phyloP scores from a whole-genome alignment of 768 basidiomycete species.

The Leccinum rimulosum region DNA sequence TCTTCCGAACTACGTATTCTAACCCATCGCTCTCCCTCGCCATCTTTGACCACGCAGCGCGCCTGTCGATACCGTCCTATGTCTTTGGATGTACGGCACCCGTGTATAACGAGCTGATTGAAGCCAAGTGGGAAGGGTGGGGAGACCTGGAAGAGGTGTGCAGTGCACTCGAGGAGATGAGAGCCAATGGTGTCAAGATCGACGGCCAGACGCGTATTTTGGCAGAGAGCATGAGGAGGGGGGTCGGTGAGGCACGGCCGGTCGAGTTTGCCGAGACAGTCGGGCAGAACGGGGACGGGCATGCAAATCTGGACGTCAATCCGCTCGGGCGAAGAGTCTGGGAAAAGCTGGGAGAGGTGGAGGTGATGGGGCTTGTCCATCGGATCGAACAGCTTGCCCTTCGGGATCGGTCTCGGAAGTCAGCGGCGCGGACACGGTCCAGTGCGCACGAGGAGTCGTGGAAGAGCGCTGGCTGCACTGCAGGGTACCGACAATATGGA shows the following conservation, averaged over 20 bases:
- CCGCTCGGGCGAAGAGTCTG: conserved; percentile 39
- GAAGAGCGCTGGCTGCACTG: conserved; percentile 38
- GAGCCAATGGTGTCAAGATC: conserved; percentile 67
- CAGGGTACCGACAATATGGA: conserved; percentile 36
- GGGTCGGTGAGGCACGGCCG: conserved; percentile 54
- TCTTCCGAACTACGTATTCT: conserved; percentile 72
- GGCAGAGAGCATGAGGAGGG: conserved; percentile 60
- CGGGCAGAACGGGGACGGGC: not conserved
- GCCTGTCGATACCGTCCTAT: conserved; percentile 74
- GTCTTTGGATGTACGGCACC: conserved; percentile 87
- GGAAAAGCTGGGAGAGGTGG: conserved; percentile 42
- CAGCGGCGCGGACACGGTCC: not conserved
- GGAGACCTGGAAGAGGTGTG: conserved; percentile 77
- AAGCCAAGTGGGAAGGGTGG: conserved; percentile 82
- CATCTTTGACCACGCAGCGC: conserved; percentile 77
- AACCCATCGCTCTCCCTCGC: conserved; percentile 81
- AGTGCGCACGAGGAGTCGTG: conserved; percentile 34
- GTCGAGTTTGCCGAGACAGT: conserved; percentile 34
- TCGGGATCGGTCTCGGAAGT: conserved; percentile 21
- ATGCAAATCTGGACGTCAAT: conserved; percentile 27
- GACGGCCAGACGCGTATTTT: conserved; percentile 61
- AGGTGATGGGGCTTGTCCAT: conserved; percentile 49
- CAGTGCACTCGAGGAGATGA: conserved; percentile 78
- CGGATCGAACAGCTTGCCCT: conserved; percentile 48
- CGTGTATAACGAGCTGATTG: conserved; percentile 85